A percentile compares a stretch with the other conserved stretches of the same genome.
These are phyloP conservation scores for Vaccinium darrowii DNA, from an alignment of 148 eudicot genomes.

Conservation along the genomic window DNA sequence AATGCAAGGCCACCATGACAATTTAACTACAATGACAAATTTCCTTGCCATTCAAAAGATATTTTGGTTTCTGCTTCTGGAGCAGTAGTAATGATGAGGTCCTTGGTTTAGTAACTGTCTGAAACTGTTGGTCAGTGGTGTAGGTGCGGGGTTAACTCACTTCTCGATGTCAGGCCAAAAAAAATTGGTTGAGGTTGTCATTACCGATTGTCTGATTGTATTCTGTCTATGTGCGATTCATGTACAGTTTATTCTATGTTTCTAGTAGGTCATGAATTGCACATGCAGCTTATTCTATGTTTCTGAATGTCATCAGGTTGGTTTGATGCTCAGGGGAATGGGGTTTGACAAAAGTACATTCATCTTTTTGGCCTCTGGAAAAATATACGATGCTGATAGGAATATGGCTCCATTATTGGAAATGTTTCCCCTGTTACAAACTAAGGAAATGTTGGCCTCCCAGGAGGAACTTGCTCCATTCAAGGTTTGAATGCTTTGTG, in stretches of 20 bases:
- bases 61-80: background rate
- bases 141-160: background rate
- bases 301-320: constrained; percentile 57
- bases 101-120: background rate
- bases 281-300: background rate
- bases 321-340: constrained; percentile 98
- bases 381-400: constrained; percentile 88
- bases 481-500: constrained; percentile 42
- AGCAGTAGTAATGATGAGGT: background rate
- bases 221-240: background rate
- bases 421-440: constrained; percentile 95
- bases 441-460: constrained; percentile 87
- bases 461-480: constrained; percentile 78
- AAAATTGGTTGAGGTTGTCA: background rate
- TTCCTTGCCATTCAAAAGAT: background rate
- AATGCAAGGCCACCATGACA: background rate
- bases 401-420: constrained; percentile 86
- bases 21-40: background rate
- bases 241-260: background rate
- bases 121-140: background rate
- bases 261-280: background rate
- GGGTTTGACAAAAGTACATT: constrained; percentile 85
- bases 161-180: background rate
- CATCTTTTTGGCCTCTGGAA: constrained; percentile 90
- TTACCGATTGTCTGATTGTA: background rate